Conservation (phyloP, 768 basidiomycete species). For the Punctularia strigosozonata region DNA sequence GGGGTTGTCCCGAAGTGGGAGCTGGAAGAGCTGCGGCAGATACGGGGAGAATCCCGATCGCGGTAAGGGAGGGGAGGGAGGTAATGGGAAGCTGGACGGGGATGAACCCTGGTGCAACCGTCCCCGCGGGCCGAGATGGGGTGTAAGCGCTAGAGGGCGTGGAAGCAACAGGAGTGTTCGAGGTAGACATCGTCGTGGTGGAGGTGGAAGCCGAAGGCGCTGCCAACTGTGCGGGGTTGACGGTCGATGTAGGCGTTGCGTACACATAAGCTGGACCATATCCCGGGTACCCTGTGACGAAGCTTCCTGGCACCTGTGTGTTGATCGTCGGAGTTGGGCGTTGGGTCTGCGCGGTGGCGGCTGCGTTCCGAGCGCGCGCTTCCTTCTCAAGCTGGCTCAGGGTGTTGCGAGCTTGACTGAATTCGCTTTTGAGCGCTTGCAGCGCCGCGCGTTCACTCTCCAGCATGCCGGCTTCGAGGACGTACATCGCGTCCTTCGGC, state of each 20-base stretch:
- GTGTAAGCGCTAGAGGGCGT: constrained; percentile 28
- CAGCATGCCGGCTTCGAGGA: constrained; percentile 49
- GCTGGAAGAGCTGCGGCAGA: constrained; percentile 40
- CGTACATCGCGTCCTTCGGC: constrained; percentile 51
- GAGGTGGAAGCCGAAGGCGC: background rate
- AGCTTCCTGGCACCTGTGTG: background rate
- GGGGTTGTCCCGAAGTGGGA: constrained; percentile 43
- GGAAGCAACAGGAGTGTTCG: constrained; percentile 2
- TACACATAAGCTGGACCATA: constrained; percentile 49
- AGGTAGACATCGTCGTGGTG: constrained; percentile 1
- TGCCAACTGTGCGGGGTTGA: constrained; percentile 1
- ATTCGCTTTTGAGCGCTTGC: constrained; percentile 40
- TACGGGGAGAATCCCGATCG: constrained; percentile 64
- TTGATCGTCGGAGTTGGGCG: constrained; percentile 6
- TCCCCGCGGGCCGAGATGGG: constrained; percentile 11
- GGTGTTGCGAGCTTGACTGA: constrained; percentile 51
- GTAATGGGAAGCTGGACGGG: constrained; percentile 65
- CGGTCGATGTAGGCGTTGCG: constrained; percentile 12
- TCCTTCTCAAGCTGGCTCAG: constrained; percentile 59
- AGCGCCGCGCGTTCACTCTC: constrained; percentile 60
- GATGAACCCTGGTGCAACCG: constrained; percentile 18
- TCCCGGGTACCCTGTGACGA: constrained; percentile 19
- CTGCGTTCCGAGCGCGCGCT: no score
- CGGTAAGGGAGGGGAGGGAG: constrained; percentile 44
- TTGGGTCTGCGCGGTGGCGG: constrained; percentile 22